Base-by-base conservation (phyloP, 2,329 filamentous ascomycete species). In the Colletotrichum spaethianum region DNA sequence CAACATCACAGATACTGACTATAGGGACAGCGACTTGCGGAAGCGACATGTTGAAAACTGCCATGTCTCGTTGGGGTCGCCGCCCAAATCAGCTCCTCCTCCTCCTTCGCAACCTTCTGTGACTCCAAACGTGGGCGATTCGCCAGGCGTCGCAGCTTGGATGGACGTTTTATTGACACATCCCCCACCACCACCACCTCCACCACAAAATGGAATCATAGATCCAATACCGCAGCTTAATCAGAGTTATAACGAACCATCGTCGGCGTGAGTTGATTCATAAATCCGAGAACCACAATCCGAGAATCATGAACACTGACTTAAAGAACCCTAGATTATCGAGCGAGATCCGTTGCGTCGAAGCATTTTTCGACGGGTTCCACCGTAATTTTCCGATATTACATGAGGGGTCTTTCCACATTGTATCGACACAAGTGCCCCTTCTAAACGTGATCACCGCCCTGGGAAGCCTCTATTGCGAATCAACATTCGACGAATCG, bases 381-480 rank as follows among this genome's bases (percentile, higher is more conserved):
- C 65, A 68, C 1, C 57, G 50, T 1, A 68, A 68, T 38, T 68
- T 68, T 11, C 59, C 65, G 1, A 56, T 68, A 7, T 20, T 68
- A 23, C 65, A 68, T 28, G 65, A 68, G 40, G 65, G 26, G 0
- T 68, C 65, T 7, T 68, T 68, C 20, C 65, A 63, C 28, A 68
- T 68, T 18, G 65, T 68, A 7, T 68, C 65, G 14, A 68, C 65
- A 18, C 65, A 68, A 31, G 65, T 68, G 2, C 65, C 65, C 8
- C 59, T 68, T 23, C 20, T 68, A 18, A 68, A 63, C 26, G 59
- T 68, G 5, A 68, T 68, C 28, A 68, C 65, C 0, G 52, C 57
- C n/a, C 46, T 68, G n/a, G 65, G 65, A 11, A 68, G 65, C 40
- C 65, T 68, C 28, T 68, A 68, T 12, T 68, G 65, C 59, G 65